Percentiles rank a stretch among this genome's conserved stretches.
phyloP scores from a whole-genome alignment of 345 rosid genomes.

The Brassica incana region DNA sequence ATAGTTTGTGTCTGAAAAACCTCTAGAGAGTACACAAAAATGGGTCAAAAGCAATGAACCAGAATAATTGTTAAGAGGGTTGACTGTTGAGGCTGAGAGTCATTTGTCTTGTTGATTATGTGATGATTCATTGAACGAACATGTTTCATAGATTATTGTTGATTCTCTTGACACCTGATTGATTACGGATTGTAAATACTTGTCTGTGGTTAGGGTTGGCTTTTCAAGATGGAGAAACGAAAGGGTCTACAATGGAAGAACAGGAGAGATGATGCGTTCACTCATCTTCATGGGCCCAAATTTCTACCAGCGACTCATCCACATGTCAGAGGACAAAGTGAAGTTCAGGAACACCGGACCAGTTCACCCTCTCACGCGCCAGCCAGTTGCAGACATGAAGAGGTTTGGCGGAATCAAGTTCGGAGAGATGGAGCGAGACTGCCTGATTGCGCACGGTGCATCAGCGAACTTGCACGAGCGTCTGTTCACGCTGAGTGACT shows the following conservation, averaged over 20 bases:
- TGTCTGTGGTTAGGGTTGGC: slow-evolving; percentile 60
- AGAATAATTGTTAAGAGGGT: slow-evolving; percentile 5
- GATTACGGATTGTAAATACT: background rate
- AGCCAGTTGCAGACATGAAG: slow-evolving; percentile 86
- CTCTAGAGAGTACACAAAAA: background rate
- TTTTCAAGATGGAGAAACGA: slow-evolving; percentile 88
- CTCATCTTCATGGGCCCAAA: slow-evolving; percentile 87
- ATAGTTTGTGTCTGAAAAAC: background rate
- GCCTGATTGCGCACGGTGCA: slow-evolving; percentile 89
- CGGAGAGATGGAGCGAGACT: slow-evolving; percentile 93
- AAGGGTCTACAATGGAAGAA: slow-evolving; percentile 74
- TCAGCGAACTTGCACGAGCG: slow-evolving; percentile 82
- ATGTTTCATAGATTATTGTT: background rate
- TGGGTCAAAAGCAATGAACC: background rate
- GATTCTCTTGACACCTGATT: background rate
- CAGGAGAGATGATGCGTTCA: slow-evolving; percentile 69
- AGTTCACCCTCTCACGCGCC: slow-evolving; percentile 87
- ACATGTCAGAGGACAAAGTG: slow-evolving; percentile 92
- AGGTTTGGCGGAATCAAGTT: slow-evolving; percentile 84
- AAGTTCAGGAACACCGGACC: slow-evolving; percentile 94
- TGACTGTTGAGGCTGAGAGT: background rate
- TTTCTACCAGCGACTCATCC: slow-evolving; percentile 82
- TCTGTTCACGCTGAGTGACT: slow-evolving; percentile 75
- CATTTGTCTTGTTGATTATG: slow-evolving; percentile 9
- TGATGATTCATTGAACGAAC: background rate